Evolutionary conservation across 768 basidiomycete genomes (phyloP).

Genomic region (Rhizopogon vulgaris): DNA sequence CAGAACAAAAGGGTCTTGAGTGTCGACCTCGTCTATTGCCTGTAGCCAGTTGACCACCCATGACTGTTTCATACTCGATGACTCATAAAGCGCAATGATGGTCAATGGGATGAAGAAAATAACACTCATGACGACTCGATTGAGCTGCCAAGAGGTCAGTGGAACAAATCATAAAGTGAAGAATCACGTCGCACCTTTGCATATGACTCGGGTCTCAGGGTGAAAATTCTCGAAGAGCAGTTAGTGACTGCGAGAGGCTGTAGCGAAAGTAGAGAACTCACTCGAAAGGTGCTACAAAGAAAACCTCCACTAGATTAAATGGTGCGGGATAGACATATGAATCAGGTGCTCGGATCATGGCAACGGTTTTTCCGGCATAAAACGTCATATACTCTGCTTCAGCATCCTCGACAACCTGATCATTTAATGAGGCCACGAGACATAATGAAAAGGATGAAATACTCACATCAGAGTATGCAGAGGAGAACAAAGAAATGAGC

Average conservation of each 20-base stretch:
- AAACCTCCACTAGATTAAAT: conserved; percentile 80
- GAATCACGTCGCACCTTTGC: conserved; percentile 37
- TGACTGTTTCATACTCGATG: conserved; percentile 43
- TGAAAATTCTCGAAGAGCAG: conserved; percentile 30
- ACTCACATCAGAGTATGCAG: conserved; percentile 82
- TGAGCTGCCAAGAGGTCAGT: conserved; percentile 42
- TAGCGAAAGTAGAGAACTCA: conserved; percentile 31
- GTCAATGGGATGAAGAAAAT: conserved; percentile 81
- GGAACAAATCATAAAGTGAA: background rate
- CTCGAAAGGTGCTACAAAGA: conserved; percentile 85
- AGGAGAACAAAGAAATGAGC: conserved; percentile 91
- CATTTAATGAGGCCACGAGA: conserved; percentile 1
- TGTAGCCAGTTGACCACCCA: conserved; percentile 71
- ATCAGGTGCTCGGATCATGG: conserved; percentile 83
- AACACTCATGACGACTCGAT: conserved; percentile 68
- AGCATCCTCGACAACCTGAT: conserved; percentile 72
- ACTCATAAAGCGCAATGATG: conserved; percentile 70
- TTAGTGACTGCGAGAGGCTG: background rate
- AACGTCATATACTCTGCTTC: conserved; percentile 88
- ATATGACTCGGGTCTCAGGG: conserved; percentile 48
- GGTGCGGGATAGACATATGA: conserved; percentile 83
- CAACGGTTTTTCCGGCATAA: conserved; percentile 81
- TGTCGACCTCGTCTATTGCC: conserved; percentile 51
- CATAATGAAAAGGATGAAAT: background rate
- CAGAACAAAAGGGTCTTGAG: conserved; percentile 44